Percentiles rank a stretch among this genome's conserved stretches.
Conservation (phyloP, 768 basidiomycete genomes). For the Lentinus tigrinus region DNA sequence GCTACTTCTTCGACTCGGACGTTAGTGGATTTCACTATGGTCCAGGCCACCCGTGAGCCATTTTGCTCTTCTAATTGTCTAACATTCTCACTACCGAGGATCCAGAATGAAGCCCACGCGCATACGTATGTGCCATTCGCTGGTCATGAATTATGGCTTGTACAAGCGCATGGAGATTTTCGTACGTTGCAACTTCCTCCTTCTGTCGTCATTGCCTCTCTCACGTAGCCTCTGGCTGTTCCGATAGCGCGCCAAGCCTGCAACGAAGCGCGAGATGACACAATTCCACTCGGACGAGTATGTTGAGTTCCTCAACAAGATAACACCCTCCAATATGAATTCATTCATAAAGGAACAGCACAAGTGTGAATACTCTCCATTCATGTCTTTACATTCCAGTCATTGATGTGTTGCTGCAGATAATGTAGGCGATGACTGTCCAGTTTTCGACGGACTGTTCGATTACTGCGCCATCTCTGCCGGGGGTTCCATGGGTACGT, state of each 20-base stretch:
- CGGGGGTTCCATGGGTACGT: slow-evolving; percentile 97
- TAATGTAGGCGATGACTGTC: slow-evolving; percentile 98
- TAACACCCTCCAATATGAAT: slow-evolving; percentile 94
- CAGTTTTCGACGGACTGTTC: slow-evolving; percentile 97
- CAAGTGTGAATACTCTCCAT: slow-evolving; percentile 65
- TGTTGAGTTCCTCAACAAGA: slow-evolving; percentile 92
- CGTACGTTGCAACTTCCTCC: slow-evolving; percentile 49
- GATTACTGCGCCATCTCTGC: slow-evolving; percentile 99
- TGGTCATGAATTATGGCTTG: slow-evolving; percentile 99
- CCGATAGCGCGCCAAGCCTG: slow-evolving; percentile 91
- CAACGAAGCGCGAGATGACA: slow-evolving; percentile 99
- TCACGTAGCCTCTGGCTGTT: neutral
- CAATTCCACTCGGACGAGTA: slow-evolving; percentile 99
- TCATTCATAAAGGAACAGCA: slow-evolving; percentile 92
- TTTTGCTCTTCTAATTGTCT: neutral
- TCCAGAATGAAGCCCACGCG: slow-evolving; percentile 94
- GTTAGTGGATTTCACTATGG: slow-evolving; percentile 99
- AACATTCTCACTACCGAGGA: slow-evolving; percentile 9
- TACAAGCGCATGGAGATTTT: slow-evolving; percentile 99
- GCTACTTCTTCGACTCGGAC: slow-evolving; percentile 99
- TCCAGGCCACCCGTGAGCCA: slow-evolving; percentile 85
- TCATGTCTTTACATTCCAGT: neutral
- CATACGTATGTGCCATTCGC: slow-evolving; percentile 98
- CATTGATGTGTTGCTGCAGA: slow-evolving; percentile 44
- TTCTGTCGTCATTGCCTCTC: neutral